Conservation (phyloP, 1,284 basidiomycete species). For the Lignosus rhinocerotis region DNA sequence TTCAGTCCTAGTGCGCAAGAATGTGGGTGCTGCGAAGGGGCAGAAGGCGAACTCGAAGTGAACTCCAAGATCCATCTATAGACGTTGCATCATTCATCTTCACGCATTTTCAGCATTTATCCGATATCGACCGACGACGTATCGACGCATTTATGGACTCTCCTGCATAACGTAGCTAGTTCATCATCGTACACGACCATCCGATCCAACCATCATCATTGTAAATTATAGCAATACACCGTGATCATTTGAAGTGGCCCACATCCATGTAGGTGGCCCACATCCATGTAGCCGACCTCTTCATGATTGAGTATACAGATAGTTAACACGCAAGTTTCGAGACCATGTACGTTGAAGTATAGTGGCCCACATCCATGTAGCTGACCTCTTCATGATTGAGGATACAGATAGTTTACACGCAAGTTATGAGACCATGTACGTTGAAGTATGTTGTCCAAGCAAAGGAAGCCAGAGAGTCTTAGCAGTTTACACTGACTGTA, state of each 20-base stretch:
- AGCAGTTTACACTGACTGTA: too few relatives aligned
- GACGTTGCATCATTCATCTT: not conserved
- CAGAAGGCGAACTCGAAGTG: slow-evolving; percentile 1
- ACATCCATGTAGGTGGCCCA: not conserved
- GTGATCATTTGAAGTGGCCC: not conserved
- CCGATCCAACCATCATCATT: slow-evolving; percentile 4
- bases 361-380: too few relatives aligned
- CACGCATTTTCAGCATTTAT: not conserved
- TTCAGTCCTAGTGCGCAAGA: not conserved
- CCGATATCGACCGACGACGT: not conserved
- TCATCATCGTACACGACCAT: slow-evolving; percentile 3
- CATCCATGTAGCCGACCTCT: too few relatives aligned
- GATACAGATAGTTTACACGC: too few relatives aligned
- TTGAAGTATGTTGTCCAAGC: too few relatives aligned
- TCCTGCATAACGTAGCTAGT: not conserved
- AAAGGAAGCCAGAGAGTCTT: too few relatives aligned
- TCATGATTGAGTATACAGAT: too few relatives aligned
- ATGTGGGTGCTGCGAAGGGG: not conserved
- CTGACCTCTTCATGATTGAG: too few relatives aligned
- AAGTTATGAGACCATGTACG: too few relatives aligned
- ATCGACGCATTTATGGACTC: not conserved
- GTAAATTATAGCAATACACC: slow-evolving; percentile 21
- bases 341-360: too few relatives aligned
- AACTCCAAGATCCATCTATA: not conserved
- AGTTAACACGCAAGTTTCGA: too few relatives aligned